Evolutionary conservation across 2,329 filamentous ascomycete species (phyloP).

Genomic region (Trichoderma polysporum): DNA sequence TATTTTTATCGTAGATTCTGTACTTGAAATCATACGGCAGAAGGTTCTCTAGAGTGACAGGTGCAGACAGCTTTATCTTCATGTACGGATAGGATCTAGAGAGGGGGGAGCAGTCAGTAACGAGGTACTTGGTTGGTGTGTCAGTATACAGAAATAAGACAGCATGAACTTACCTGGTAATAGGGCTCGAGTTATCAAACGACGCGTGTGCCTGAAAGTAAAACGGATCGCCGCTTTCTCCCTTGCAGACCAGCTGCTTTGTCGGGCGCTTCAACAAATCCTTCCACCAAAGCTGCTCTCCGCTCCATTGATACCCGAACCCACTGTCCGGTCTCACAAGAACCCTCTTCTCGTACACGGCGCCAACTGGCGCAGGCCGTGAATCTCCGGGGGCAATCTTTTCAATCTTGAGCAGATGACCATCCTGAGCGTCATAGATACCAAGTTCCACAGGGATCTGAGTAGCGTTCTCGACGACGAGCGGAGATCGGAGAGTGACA

Average conservation of each 20-base stretch:
- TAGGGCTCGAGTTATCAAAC: constrained; percentile 79
- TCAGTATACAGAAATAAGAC: neutral
- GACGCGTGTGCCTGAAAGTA: constrained; percentile 94
- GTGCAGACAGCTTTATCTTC: constrained; percentile 86
- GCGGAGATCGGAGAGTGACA: constrained; percentile 88
- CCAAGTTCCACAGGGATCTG: constrained; percentile 95
- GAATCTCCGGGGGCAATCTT: constrained; percentile 93
- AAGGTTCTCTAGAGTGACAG: constrained; percentile 90
- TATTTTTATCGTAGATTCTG: constrained; percentile 97
- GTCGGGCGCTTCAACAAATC: constrained; percentile 84
- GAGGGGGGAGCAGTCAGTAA: neutral
- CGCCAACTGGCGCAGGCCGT: constrained; percentile 86
- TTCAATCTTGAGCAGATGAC: constrained; percentile 93
- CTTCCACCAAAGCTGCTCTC: constrained; percentile 87
- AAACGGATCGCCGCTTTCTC: constrained; percentile 84
- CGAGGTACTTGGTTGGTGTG: neutral
- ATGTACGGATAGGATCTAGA: constrained; percentile 84
- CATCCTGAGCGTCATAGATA: constrained; percentile 82
- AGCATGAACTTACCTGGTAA: constrained; percentile 60
- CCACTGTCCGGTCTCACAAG: constrained; percentile 90
- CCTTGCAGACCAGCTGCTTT: constrained; percentile 82
- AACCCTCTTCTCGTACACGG: constrained; percentile 83
- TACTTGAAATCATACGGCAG: constrained; percentile 99
- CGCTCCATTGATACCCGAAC: constrained; percentile 95
- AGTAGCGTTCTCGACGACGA: constrained; percentile 92